phyloP scores from a whole-genome alignment of 1,139 yeast species.

The Insectozyma bohioensis region DNA sequence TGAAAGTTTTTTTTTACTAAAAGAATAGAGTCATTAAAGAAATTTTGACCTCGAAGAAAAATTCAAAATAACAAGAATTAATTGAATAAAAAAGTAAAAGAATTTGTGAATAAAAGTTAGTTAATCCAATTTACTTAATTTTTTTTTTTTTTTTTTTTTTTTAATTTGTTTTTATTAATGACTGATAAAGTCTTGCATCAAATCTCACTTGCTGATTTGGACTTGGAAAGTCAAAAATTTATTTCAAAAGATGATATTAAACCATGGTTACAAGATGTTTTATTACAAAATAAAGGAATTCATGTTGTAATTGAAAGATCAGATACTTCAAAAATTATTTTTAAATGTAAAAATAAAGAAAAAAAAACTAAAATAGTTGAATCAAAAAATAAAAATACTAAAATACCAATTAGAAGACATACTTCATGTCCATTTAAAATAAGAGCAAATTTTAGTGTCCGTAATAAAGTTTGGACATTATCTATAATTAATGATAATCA shows the following conservation, averaged over 20 bases:
- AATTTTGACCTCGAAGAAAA: no score
- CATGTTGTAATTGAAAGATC: constrained; percentile 68
- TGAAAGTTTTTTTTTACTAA: no score
- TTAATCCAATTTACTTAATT: no score
- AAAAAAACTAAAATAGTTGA: constrained; percentile 18
- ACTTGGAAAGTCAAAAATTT: constrained; percentile 18
- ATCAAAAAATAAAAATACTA: constrained; percentile 15
- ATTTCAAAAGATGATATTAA: constrained; percentile 45
- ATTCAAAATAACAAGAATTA: background rate
- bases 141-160: constrained; percentile 1
- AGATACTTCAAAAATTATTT: constrained; percentile 65
- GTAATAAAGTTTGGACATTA: constrained; percentile 58
- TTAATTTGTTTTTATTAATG: constrained; percentile 4
- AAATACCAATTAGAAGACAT: constrained; percentile 20
- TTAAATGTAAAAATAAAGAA: constrained; percentile 55
- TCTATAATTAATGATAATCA: constrained; percentile 60
- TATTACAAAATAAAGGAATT: constrained; percentile 51
- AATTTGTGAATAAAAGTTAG: background rate
- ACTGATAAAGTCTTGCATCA: constrained; percentile 8
- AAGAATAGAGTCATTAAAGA: no score
- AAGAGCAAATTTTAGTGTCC: constrained; percentile 62
- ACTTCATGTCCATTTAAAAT: constrained; percentile 65
- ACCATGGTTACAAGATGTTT: constrained; percentile 61
- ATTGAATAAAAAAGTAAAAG: background rate
- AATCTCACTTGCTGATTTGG: constrained; percentile 16